Evolutionary conservation across 1,139 yeast genomes (phyloP).

Genomic region (Hyphopichia khmerensis): DNA sequence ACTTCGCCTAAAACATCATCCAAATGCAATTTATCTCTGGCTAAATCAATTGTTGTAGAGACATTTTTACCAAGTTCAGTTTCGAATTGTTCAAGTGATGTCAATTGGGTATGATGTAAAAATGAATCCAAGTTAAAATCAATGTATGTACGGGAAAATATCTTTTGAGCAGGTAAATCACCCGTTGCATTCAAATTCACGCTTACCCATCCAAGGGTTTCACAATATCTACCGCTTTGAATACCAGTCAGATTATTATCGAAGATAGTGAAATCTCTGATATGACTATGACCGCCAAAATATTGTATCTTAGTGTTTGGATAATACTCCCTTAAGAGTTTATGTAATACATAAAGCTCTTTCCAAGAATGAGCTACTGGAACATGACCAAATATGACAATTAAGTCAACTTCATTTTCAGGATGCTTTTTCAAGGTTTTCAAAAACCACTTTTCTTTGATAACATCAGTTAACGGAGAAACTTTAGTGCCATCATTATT

Average conservation of each 20-base stretch:
- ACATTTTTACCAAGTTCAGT: slow-evolving; percentile 55
- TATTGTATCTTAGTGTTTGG: slow-evolving; percentile 73
- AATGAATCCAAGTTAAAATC: slow-evolving; percentile 79
- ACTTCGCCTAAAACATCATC: slow-evolving; percentile 64
- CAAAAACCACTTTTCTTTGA: slow-evolving; percentile 64
- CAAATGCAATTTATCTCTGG: slow-evolving; percentile 53
- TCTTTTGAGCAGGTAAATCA: slow-evolving; percentile 12
- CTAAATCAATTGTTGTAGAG: slow-evolving; percentile 40
- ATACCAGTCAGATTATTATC: slow-evolving; percentile 72
- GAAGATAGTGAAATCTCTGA: slow-evolving; percentile 73
- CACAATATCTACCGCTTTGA: slow-evolving; percentile 91
- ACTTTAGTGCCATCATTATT: slow-evolving; percentile 64
- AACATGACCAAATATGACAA: slow-evolving; percentile 76
- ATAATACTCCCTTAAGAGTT: slow-evolving; percentile 51
- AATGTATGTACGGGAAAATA: slow-evolving; percentile 63
- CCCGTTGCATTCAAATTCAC: slow-evolving; percentile 29
- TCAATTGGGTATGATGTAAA: slow-evolving; percentile 52
- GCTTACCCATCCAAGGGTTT: slow-evolving; percentile 86
- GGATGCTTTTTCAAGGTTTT: slow-evolving; percentile 45
- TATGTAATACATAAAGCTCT: slow-evolving; percentile 57
- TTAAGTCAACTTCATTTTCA: slow-evolving; percentile 54
- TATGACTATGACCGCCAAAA: slow-evolving; percentile 94
- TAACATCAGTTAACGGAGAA: slow-evolving; percentile 55
- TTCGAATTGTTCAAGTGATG: slow-evolving; percentile 26
- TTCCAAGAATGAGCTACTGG: slow-evolving; percentile 62